phyloP scores from a whole-genome alignment of 345 rosid genomes.

The Pugionium dolabratum region DNA sequence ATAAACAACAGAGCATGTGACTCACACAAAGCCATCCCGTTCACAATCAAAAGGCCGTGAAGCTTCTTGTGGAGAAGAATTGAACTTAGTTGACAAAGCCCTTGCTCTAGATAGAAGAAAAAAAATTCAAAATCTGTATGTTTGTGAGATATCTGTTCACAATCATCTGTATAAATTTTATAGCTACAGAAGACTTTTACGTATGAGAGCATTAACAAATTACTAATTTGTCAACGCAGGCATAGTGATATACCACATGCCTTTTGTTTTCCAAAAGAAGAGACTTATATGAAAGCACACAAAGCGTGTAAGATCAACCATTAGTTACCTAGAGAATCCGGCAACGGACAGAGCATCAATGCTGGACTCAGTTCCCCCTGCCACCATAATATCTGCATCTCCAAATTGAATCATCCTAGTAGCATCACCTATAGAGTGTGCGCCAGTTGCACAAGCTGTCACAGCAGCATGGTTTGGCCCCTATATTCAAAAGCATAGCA shows the following conservation, averaged over 20 bases:
- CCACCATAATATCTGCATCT: conserved; percentile 92
- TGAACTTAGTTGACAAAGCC: conserved; percentile 83
- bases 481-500: conserved; percentile 49
- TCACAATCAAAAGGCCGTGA: conserved; percentile 92
- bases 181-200: no score
- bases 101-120: conserved; percentile 56
- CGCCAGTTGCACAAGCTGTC: conserved; percentile 98
- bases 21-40: conserved; percentile 98
- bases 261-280: not conserved
- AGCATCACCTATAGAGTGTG: conserved; percentile 97
- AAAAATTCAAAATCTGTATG: not conserved
- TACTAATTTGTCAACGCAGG: no score
- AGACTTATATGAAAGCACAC: not conserved
- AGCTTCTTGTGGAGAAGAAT: conserved; percentile 78
- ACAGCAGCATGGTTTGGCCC: conserved; percentile 99
- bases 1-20: conserved; percentile 15
- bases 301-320: not conserved
- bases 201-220: no score
- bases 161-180: no score
- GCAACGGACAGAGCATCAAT: conserved; percentile 95
- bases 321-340: conserved; percentile 81
- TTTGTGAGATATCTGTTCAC: no score
- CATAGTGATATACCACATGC: not conserved
- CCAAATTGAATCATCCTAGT: conserved; percentile 97
- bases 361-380: conserved; percentile 96